Evolutionary conservation across 2,329 filamentous ascomycete species (phyloP).

Genomic region (Microdochium paspali): DNA sequence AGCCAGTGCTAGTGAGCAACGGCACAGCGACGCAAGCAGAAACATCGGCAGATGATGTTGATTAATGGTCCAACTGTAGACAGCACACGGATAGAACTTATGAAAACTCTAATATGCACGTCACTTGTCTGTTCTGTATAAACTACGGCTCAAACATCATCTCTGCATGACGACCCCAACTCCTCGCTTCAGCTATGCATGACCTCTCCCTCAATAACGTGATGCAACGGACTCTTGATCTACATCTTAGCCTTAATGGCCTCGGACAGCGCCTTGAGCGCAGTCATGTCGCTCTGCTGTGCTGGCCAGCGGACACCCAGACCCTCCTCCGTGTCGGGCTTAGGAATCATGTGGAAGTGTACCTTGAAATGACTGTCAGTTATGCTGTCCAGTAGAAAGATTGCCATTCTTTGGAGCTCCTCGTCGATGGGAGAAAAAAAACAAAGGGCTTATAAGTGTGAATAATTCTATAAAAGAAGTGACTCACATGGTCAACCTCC

Average conservation of each 20-base stretch:
- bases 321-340: slow-evolving; percentile 77
- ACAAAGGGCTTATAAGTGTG: no score
- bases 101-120: not conserved
- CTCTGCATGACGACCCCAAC: not conserved
- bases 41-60: slow-evolving; percentile 35
- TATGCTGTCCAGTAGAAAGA: no score
- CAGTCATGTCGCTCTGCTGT: slow-evolving; percentile 68
- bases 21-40: slow-evolving; percentile 15
- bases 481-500: slow-evolving; percentile 76
- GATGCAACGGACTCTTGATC: slow-evolving; percentile 6
- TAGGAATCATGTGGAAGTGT: slow-evolving; percentile 97
- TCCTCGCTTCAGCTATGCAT: not conserved
- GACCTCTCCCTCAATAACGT: not conserved
- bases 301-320: slow-evolving; percentile 74
- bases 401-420: no score
- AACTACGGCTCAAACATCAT: not conserved
- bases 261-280: slow-evolving; percentile 68
- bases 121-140: no score
- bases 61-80: slow-evolving; percentile 17
- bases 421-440: no score
- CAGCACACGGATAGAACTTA: not conserved
- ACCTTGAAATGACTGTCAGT: no score
- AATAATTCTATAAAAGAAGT: no score
- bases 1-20: slow-evolving; percentile 9
- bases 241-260: slow-evolving; percentile 88